Evolutionary conservation across 805 yeast species (phyloP), one percentile per base, ranked within the genome.

Genomic region (Candida easanensis): DNA sequence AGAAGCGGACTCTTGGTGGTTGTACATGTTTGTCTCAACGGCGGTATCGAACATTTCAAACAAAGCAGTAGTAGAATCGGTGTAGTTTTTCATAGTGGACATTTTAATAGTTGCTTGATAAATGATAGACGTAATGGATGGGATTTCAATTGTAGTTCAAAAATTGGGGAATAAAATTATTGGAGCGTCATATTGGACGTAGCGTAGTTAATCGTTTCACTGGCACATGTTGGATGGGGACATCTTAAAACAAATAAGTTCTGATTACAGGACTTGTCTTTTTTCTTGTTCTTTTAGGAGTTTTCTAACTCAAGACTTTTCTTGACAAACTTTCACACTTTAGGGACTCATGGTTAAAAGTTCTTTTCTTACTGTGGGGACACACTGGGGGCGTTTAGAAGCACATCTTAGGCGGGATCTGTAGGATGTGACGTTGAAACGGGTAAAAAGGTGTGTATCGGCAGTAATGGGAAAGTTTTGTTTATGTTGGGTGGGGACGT

Each of bases 151-250:
- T 32, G 32, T 45, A 17, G 35, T 35, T 25, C 30, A 13, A 26
- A 26, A 22, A 31, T 36, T 33, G 43, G 38, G 31, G 39, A 36
- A n/a, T n/a, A n/a, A n/a, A n/a, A 28, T 26, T 33, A 45, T 38
- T 42, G 46, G 44, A 44, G 51, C 60, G 61, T 40, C 61, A 54
- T 57, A 28, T 42, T 54, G 61, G 56, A 51, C 57, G 57, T 33
- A 41, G 23, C 18, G 28, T 45, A 33, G 40, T 30, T 6, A 39
- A 33, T 30, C 20, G 8, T 25, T 52, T 52, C 56, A 57, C 48
- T 51, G 58, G 44, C 52, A 49, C 60, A 57, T 56, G 41, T 42
- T 56, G 48, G 41, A 37, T 35, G 42, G 36, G 41, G 41, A 33
- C 38, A 46, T 49, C 50, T 48, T 35, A 22, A 34, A 43, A 38